A percentile compares a stretch with the other conserved stretches of the same genome.
These are phyloP conservation scores for Arabidopsis thaliana DNA, from an alignment of 345 rosid genomes.

Conservation along the genomic window DNA sequence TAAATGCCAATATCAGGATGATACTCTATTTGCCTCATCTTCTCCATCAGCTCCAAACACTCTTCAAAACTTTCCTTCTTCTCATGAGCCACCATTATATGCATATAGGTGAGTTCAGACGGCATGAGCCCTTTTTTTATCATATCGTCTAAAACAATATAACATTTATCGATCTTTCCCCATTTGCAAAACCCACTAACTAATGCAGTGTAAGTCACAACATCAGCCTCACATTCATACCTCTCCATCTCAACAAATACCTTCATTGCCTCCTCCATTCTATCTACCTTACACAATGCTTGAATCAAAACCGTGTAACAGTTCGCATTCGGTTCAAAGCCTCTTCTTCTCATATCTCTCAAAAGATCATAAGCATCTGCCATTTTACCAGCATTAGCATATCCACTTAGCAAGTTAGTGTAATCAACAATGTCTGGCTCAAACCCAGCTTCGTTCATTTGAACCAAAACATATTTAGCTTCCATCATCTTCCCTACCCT, in stretches of 20 bases:
- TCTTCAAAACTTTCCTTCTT: slow-evolving; percentile 72
- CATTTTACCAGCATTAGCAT: slow-evolving; percentile 67
- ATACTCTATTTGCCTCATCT: slow-evolving; percentile 69
- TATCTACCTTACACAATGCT: slow-evolving; percentile 69
- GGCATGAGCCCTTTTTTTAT: slow-evolving; percentile 61
- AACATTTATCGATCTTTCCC: slow-evolving; percentile 66
- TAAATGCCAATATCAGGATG: slow-evolving; percentile 60
- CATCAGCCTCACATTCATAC: slow-evolving; percentile 72
- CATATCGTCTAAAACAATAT: slow-evolving; percentile 68
- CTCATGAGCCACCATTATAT: slow-evolving; percentile 80
- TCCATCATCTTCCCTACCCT: slow-evolving; percentile 85
- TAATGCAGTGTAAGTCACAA: slow-evolving; percentile 71
- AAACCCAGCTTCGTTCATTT: slow-evolving; percentile 84
- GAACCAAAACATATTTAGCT: slow-evolving; percentile 81
- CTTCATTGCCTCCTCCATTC: slow-evolving; percentile 76
- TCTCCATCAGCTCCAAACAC: slow-evolving; percentile 62
- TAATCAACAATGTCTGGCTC: slow-evolving; percentile 83
- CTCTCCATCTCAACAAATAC: slow-evolving; percentile 80
- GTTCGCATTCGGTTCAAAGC: slow-evolving; percentile 64
- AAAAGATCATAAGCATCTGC: slow-evolving; percentile 75
- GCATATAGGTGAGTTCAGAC: slow-evolving; percentile 64
- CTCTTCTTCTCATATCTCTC: slow-evolving; percentile 77
- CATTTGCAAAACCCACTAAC: slow-evolving; percentile 84
- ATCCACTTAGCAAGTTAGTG: slow-evolving; percentile 74
- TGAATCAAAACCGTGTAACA: slow-evolving; percentile 81